phyloP scores from a whole-genome alignment of 2,329 filamentous ascomycete genomes.

The Cercospora sojina region DNA sequence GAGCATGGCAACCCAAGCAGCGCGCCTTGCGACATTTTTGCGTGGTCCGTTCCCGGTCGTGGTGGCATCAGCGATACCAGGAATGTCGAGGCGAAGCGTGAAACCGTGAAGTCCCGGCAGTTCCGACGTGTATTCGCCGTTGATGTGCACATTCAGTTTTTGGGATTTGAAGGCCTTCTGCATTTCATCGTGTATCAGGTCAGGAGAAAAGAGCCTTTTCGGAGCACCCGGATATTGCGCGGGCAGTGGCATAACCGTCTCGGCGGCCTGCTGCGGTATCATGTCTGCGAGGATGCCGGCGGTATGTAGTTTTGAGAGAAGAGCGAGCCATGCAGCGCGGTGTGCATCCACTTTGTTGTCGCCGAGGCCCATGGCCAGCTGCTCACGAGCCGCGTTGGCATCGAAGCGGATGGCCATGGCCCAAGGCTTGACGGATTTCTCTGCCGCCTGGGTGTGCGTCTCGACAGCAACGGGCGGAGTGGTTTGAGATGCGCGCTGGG shows the following conservation, averaged over 20 bases:
- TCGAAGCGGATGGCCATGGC: not conserved
- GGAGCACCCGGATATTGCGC: constrained; percentile 15
- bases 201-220: constrained; percentile 1
- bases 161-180: not conserved
- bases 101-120: not conserved
- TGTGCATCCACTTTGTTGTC: not conserved
- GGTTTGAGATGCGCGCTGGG: not conserved
- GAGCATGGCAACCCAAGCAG: constrained; percentile 18
- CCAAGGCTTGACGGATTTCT: not conserved
- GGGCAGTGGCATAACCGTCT: not conserved
- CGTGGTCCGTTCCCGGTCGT: not conserved
- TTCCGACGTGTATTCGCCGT: not conserved
- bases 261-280: not conserved
- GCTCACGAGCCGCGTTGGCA: not conserved
- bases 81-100: constrained; percentile 11
- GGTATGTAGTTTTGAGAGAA: constrained; percentile 11
- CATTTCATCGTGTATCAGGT: not conserved
- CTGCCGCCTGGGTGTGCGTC: not conserved
- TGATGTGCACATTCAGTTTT: not conserved
- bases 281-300: constrained; percentile 7
- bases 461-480: not conserved
- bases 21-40: constrained; percentile 3
- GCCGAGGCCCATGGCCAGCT: constrained; percentile 4
- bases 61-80: constrained; percentile 10
- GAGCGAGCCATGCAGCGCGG: constrained; percentile 7